phyloP scores from a whole-genome alignment of 2,329 filamentous ascomycete genomes.

The Helotiales sp. region DNA sequence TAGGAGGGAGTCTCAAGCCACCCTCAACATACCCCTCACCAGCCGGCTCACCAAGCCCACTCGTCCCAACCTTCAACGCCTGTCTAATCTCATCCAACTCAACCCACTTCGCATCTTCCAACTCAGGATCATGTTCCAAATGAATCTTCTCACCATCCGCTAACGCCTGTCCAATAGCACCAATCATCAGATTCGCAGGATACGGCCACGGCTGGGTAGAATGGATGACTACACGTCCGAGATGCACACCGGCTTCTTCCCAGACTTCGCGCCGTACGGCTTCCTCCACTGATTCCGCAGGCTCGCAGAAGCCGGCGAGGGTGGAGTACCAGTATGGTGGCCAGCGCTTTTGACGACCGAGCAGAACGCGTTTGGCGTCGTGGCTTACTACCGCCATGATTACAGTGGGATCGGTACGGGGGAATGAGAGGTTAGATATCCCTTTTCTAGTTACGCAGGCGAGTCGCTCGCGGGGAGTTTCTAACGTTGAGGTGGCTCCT shows the following conservation, averaged over 20 bases:
- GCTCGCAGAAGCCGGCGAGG: slow-evolving; percentile 85
- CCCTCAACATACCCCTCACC: slow-evolving; percentile 76
- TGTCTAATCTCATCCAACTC: slow-evolving; percentile 77
- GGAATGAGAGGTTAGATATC: slow-evolving; percentile 90
- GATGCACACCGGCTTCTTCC: slow-evolving; percentile 80
- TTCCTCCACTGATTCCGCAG: slow-evolving; percentile 84
- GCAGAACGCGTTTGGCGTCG: slow-evolving; percentile 69
- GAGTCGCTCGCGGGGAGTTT: slow-evolving; percentile 57
- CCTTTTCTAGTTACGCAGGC: slow-evolving; percentile 83
- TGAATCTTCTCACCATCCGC: slow-evolving; percentile 80
- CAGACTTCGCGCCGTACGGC: slow-evolving; percentile 83
- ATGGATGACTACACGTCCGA: slow-evolving; percentile 81
- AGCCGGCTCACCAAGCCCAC: slow-evolving; percentile 67
- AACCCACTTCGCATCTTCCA: slow-evolving; percentile 92
- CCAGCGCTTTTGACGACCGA: slow-evolving; percentile 85
- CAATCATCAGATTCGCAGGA: slow-evolving; percentile 84
- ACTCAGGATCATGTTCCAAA: slow-evolving; percentile 86
- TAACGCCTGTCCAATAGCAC: slow-evolving; percentile 83
- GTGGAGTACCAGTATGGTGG: slow-evolving; percentile 87
- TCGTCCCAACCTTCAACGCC: slow-evolving; percentile 71
- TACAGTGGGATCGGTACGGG: slow-evolving; percentile 83
- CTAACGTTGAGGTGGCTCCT: slow-evolving; percentile 45
- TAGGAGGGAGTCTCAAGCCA: slow-evolving; percentile 77
- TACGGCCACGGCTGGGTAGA: slow-evolving; percentile 89
- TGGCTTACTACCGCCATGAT: slow-evolving; percentile 91